Percentiles rank a stretch among this genome's conserved stretches.
These are phyloP conservation scores for Ophiostoma sp. DNA, from an alignment of 2,329 filamentous ascomycete genomes.

Conservation along the genomic window DNA sequence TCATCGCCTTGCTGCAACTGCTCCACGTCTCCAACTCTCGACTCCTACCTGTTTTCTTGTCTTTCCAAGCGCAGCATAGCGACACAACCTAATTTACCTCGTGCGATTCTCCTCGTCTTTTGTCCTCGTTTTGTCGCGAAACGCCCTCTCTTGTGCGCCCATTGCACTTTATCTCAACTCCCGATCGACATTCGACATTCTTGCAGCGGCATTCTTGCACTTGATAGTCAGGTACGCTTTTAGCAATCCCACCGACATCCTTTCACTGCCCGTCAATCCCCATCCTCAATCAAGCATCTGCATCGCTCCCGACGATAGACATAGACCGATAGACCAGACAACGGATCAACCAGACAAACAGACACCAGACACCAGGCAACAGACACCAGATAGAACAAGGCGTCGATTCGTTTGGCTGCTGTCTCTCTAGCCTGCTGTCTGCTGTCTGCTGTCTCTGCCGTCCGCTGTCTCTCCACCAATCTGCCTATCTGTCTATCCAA, in stretches of 20 bases:
- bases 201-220: not conserved
- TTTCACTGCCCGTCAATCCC: not conserved
- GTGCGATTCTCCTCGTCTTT: conserved; percentile 1
- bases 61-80: conserved; percentile 12
- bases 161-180: not conserved
- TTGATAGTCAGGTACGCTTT: conserved; percentile 15
- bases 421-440: not conserved
- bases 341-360: not conserved
- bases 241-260: not conserved
- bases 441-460: not conserved
- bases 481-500: conserved; percentile 1
- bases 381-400: not conserved
- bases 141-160: conserved; percentile 6
- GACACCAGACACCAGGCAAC: not conserved
- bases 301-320: not conserved
- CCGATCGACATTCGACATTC: conserved; percentile 5
- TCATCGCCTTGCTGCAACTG: not conserved
- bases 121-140: not conserved
- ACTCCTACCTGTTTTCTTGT: not conserved
- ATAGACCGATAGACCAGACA: too few relatives aligned
- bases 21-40: not conserved
- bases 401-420: not conserved
- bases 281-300: not conserved
- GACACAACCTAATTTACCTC: conserved; percentile 11
- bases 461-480: not conserved